These are phyloP conservation scores for Euphrasia arctica DNA, from an alignment of 305 asterid genomes.

Conservation along the genomic window DNA sequence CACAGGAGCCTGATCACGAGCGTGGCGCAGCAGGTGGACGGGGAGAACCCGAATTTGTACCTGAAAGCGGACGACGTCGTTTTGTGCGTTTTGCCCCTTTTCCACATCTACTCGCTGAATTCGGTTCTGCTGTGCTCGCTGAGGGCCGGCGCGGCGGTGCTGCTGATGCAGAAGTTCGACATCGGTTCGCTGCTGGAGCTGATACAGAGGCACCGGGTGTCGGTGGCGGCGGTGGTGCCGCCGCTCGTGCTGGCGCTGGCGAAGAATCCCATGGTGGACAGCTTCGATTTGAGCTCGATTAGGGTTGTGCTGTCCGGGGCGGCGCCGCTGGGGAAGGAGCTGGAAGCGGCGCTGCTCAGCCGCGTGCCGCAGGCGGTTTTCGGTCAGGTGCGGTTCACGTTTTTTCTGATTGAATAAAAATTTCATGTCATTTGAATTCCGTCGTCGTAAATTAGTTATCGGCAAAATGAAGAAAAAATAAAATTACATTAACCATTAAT, in stretches of 20 bases:
- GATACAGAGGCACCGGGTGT: constrained; percentile 59
- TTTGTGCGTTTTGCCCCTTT: constrained; percentile 69
- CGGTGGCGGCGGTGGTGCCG: constrained; percentile 89
- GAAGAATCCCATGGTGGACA: constrained; percentile 65
- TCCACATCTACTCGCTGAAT: constrained; percentile 64
- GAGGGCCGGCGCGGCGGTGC: constrained; percentile 62
- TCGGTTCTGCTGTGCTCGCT: constrained; percentile 63
- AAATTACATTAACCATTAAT: too few species aligned
- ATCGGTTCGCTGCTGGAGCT: constrained; percentile 57
- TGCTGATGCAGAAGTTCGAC: constrained; percentile 72
- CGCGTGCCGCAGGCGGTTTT: constrained; percentile 76
- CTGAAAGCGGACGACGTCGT: constrained; percentile 57
- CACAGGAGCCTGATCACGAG: constrained; percentile 69
- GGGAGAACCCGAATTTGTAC: constrained; percentile 67
- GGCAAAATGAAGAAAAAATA: not conserved
- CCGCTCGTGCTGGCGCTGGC: constrained; percentile 81
- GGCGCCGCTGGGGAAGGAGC: constrained; percentile 86
- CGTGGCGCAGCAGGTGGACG: constrained; percentile 83
- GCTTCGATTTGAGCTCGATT: constrained; percentile 65
- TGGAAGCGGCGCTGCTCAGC: constrained; percentile 57
- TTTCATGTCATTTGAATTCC: constrained; percentile 33
- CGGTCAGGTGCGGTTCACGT: constrained; percentile 60
- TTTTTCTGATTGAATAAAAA: not conserved
- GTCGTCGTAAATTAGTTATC: not conserved
- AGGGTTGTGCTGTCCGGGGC: constrained; percentile 79